These are phyloP conservation scores for Plasmodium gaboni DNA, from an alignment of 169 alveolate genomes.

Conservation along the genomic window DNA sequence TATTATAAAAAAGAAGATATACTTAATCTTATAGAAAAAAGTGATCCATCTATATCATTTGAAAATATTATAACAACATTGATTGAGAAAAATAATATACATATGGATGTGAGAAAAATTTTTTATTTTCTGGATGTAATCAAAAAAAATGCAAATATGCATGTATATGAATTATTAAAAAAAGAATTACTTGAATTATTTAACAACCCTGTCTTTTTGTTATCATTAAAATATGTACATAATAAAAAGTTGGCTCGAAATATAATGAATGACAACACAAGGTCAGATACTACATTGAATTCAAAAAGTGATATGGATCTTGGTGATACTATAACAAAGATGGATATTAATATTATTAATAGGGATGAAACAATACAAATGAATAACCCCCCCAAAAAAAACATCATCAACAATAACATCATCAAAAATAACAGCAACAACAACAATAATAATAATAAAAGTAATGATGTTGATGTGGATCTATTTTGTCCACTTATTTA, in stretches of 20 bases:
- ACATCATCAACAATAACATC: no score
- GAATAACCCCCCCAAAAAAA: no score
- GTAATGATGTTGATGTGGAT: background rate
- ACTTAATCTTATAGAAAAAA: background rate
- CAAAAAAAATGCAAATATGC: conserved; percentile 17
- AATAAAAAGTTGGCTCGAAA: background rate
- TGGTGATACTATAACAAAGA: no score
- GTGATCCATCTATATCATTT: background rate
- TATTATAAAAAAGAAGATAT: conserved; percentile 11
- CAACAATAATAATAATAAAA: no score
- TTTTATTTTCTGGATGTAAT: conserved; percentile 50
- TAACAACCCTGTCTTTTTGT: conserved; percentile 44
- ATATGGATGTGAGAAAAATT: conserved; percentile 30
- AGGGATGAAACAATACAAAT: no score
- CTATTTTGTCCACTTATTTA: conserved; percentile 38
- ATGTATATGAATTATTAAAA: conserved; percentile 11
- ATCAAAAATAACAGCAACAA: no score
- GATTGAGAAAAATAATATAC: conserved; percentile 27
- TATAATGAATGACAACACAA: no score
- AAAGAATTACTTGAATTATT: conserved; percentile 33
- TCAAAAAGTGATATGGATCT: no score
- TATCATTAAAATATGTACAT: conserved; percentile 42
- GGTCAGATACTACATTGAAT: no score
- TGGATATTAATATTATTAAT: no score
- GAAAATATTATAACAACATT: conserved; percentile 21